phyloP scores from a whole-genome alignment of 2,329 filamentous ascomycete species.

The Xylariaceae sp. region DNA sequence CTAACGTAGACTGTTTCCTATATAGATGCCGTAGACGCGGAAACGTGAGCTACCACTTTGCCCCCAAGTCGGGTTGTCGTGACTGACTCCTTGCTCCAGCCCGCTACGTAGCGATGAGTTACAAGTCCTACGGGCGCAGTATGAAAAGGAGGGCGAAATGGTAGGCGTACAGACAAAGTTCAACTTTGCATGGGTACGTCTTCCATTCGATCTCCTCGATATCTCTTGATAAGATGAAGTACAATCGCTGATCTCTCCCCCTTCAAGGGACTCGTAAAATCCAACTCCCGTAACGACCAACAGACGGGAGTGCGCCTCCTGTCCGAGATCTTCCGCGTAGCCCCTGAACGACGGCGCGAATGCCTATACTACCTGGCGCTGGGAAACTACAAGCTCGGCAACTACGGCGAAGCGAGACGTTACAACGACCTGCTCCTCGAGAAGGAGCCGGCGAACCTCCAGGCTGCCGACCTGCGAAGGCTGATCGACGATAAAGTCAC shows the following conservation, averaged over 20 bases:
- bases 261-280: constrained; percentile 86
- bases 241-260: constrained; percentile 1
- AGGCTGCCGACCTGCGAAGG: constrained; percentile 77
- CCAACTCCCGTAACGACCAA: constrained; percentile 74
- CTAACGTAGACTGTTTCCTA: constrained; percentile 11
- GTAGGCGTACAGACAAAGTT: constrained; percentile 98
- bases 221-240: neutral
- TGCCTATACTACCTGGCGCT: constrained; percentile 97
- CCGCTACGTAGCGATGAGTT: constrained; percentile 89
- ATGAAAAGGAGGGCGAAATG: constrained; percentile 95
- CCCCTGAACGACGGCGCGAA: constrained; percentile 89
- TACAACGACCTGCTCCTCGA: constrained; percentile 93
- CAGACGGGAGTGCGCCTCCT: constrained; percentile 91
- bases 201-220: neutral
- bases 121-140: constrained; percentile 86
- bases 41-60: constrained; percentile 71
- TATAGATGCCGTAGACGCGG: constrained; percentile 91
- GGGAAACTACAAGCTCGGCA: constrained; percentile 96
- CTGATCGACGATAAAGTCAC: constrained; percentile 96
- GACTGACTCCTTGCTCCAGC: constrained; percentile 39
- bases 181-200: constrained; percentile 93
- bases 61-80: constrained; percentile 1
- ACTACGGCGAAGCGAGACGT: constrained; percentile 88
- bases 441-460: constrained; percentile 84
- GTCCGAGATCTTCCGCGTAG: constrained; percentile 91